These are phyloP conservation scores for Smittium culicis DNA, from an alignment of 371 early-diverging fungal genomes.

Conservation along the genomic window DNA sequence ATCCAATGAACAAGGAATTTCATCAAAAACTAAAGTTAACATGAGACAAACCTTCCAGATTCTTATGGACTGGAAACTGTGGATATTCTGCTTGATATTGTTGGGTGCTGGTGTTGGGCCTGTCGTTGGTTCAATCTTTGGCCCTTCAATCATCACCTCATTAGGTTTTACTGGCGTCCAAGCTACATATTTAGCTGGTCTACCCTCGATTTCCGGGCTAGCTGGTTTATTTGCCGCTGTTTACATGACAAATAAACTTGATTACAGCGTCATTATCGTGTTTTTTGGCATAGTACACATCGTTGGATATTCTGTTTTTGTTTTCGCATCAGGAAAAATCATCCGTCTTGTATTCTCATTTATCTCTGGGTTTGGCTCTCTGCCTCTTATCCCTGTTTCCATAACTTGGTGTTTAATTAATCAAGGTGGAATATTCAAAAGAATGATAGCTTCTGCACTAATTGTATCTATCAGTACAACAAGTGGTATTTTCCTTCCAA, in stretches of 20 bases:
- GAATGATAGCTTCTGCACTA: conserved; percentile 1
- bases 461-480: background rate
- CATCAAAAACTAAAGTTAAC: conserved; percentile 1
- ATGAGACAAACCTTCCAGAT: background rate
- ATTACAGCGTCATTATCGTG: background rate
- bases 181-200: conserved; percentile 8
- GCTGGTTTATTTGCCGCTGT: background rate
- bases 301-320: background rate
- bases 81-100: conserved; percentile 6
- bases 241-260: background rate
- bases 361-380: background rate
- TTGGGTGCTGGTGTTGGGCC: background rate
- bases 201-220: conserved; percentile 9
- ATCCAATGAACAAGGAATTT: background rate
- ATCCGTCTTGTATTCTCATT: background rate
- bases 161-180: conserved; percentile 6
- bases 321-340: background rate
- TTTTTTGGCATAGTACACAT: background rate
- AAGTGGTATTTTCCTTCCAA: background rate
- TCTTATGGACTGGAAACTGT: conserved; percentile 11
- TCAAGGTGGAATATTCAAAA: conserved; percentile 9
- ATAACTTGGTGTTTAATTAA: conserved; percentile 1
- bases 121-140: conserved; percentile 10
- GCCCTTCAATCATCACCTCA: conserved; percentile 7
- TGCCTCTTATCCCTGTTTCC: background rate